Conservation (phyloP, 1,284 basidiomycete species). For the Termitomyces sp. region DNA sequence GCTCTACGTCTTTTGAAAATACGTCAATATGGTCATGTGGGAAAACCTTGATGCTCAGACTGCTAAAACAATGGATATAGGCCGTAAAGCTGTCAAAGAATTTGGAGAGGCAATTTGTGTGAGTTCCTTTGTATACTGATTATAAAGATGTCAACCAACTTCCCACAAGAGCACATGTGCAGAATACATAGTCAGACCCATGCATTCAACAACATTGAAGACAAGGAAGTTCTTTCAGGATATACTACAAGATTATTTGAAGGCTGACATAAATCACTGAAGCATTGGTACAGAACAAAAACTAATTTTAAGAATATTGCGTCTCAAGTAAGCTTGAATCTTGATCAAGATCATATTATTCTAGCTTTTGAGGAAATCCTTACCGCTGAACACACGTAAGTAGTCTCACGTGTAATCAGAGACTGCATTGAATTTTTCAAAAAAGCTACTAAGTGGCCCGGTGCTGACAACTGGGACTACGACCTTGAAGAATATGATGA, state of each 20-base stretch:
- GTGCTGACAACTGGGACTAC: neutral
- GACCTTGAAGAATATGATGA: too few species aligned
- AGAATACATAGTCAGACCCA: neutral
- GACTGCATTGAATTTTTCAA: neutral
- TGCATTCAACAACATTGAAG: neutral
- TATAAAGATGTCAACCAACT: neutral
- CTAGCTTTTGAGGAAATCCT: neutral
- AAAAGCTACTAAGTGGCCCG: neutral
- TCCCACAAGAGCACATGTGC: neutral
- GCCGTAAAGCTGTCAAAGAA: neutral
- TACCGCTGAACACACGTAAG: neutral
- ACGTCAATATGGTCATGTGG: neutral
- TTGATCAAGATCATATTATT: neutral
- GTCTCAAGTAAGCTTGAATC: neutral
- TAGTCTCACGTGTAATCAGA: neutral
- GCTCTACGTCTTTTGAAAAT: neutral
- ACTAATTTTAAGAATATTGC: neutral
- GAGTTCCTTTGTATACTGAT: neutral
- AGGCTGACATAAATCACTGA: neutral
- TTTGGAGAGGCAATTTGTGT: neutral
- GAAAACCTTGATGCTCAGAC: neutral
- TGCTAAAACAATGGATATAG: neutral
- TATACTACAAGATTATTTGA: neutral
- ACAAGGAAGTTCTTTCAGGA: neutral
- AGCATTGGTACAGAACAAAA: neutral